Conservation (phyloP, 2,329 filamentous ascomycete genomes). For the Xylariaceae sp. region DNA sequence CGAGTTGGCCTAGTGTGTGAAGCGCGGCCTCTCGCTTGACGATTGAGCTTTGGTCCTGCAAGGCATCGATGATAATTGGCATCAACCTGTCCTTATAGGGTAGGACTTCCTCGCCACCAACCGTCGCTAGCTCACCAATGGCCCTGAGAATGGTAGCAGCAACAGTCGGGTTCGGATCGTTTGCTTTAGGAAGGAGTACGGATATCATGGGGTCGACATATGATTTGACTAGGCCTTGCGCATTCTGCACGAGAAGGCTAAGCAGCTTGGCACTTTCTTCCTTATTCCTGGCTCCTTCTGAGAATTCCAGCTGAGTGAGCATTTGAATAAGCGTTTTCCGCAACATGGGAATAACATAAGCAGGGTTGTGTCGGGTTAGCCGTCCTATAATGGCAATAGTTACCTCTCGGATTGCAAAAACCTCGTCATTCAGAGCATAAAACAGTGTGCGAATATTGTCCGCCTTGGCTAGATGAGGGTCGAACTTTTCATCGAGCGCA, state of each 20-base stretch:
- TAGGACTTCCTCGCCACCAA: conserved; percentile 90
- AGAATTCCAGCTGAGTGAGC: conserved; percentile 92
- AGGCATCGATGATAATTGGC: conserved; percentile 87
- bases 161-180: conserved; percentile 77
- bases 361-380: conserved; percentile 83
- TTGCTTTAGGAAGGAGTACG: conserved; percentile 87
- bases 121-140: conserved; percentile 87
- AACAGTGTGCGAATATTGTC: conserved; percentile 96
- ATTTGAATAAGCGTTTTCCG: conserved; percentile 95
- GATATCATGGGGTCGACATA: conserved; percentile 96
- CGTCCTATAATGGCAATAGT: conserved; percentile 95
- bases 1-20: conserved; percentile 83
- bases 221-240: conserved; percentile 86
- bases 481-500: conserved; percentile 88
- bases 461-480: conserved; percentile 91
- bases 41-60: conserved; percentile 90
- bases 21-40: conserved; percentile 87
- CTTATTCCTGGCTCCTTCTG: conserved; percentile 88
- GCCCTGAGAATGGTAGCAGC: conserved; percentile 93
- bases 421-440: conserved; percentile 90
- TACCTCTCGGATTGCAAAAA: conserved; percentile 87
- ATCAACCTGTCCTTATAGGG: conserved; percentile 87
- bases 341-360: conserved; percentile 93
- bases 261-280: conserved; percentile 93
- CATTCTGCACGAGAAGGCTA: conserved; percentile 87